These are phyloP conservation scores for Fusarium subglutinans DNA, from an alignment of 2,329 filamentous ascomycete species.

Conservation along the genomic window DNA sequence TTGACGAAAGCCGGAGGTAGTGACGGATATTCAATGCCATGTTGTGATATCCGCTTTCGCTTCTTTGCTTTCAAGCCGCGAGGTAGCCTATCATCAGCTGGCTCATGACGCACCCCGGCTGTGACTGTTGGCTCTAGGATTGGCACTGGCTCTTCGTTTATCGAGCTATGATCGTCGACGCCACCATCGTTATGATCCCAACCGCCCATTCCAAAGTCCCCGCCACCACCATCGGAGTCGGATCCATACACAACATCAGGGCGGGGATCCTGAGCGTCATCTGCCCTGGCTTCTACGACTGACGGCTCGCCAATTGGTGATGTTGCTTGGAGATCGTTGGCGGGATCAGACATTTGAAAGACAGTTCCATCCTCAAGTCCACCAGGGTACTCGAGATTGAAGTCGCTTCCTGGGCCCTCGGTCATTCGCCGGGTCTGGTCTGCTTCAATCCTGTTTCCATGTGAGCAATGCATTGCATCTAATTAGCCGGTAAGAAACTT, in stretches of 20 bases:
- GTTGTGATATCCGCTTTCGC: conserved; percentile 66
- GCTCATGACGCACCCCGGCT: not conserved
- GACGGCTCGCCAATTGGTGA: conserved; percentile 40
- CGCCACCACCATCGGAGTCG: conserved; percentile 34
- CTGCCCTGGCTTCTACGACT: conserved; percentile 31
- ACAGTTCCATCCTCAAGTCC: conserved; percentile 61
- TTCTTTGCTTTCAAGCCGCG: conserved; percentile 41
- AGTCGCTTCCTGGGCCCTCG: conserved; percentile 59
- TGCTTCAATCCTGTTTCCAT: conserved; percentile 47
- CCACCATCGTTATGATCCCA: conserved; percentile 29
- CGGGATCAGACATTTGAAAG: conserved; percentile 56
- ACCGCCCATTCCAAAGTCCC: conserved; percentile 25
- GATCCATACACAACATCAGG: conserved; percentile 25
- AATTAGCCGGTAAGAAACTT: not conserved
- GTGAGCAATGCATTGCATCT: conserved; percentile 2
- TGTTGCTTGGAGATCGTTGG: conserved; percentile 41
- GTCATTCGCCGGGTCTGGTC: conserved; percentile 53
- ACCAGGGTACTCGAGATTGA: conserved; percentile 60
- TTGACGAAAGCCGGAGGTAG: conserved; percentile 80
- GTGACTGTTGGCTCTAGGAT: conserved; percentile 14
- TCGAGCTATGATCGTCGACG: conserved; percentile 40
- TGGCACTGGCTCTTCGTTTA: conserved; percentile 30
- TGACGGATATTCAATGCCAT: conserved; percentile 80
- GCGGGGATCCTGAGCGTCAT: conserved; percentile 18
- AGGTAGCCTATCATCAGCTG: conserved; percentile 22